Conservation (phyloP, 345 rosid genomes). For the Gynandropsis gynandra region DNA sequence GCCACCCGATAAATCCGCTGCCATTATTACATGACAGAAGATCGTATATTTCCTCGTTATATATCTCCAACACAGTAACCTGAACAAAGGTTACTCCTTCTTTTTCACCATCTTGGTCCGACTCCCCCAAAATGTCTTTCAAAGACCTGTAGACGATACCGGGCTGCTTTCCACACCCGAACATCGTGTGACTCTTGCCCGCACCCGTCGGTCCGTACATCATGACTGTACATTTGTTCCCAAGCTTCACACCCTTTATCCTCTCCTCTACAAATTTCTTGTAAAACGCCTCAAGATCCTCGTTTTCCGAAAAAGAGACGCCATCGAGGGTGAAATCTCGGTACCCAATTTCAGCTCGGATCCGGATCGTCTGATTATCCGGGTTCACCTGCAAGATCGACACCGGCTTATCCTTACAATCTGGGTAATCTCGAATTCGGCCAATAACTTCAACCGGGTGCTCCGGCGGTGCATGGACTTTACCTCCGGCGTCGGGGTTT, state of each 20-base stretch:
- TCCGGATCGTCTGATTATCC: constrained; percentile 50
- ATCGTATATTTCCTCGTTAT: constrained; percentile 91
- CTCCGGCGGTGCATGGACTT: constrained; percentile 44
- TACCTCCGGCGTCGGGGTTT: constrained; percentile 35
- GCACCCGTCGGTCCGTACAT: constrained; percentile 99
- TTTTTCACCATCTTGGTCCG: constrained; percentile 31
- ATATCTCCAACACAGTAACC: constrained; percentile 84
- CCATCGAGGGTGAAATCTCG: constrained; percentile 88
- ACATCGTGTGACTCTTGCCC: constrained; percentile 94
- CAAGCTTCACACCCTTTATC: constrained; percentile 69
- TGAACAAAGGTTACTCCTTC: constrained; percentile 65
- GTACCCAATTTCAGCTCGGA: constrained; percentile 84
- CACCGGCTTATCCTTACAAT: constrained; percentile 43
- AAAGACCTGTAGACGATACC: constrained; percentile 82
- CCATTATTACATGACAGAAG: constrained; percentile 60
- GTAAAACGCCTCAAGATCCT: constrained; percentile 67
- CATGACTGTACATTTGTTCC: constrained; percentile 79
- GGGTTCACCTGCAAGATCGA: constrained; percentile 56
- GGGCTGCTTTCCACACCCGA: constrained; percentile 78
- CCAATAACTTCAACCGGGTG: constrained; percentile 92
- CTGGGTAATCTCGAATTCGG: constrained; percentile 62
- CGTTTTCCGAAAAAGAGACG: constrained; percentile 70
- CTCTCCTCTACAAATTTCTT: constrained; percentile 66
- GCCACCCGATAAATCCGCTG: constrained; percentile 69
- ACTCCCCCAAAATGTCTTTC: constrained; percentile 64